These are phyloP conservation scores for Limonium bicolor DNA, from an alignment of 148 eudicot species.

Conservation along the genomic window DNA sequence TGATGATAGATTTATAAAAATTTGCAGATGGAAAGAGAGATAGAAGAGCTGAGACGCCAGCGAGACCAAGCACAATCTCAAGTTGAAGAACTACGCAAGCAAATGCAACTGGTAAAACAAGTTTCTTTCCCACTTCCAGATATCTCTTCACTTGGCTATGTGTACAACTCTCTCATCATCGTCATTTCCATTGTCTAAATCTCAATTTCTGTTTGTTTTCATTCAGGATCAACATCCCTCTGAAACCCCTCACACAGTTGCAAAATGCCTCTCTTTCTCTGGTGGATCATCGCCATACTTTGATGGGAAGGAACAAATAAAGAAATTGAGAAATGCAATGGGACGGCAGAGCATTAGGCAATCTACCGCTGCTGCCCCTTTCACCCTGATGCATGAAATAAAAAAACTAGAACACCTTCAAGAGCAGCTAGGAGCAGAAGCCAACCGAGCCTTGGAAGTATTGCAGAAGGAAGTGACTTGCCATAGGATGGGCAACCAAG, in stretches of 20 bases:
- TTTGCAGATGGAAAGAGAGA: conserved; percentile 70
- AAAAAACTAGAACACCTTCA: conserved; percentile 92
- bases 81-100: conserved; percentile 62
- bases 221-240: conserved; percentile 25
- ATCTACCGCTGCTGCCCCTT: conserved; percentile 82
- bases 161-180: no score
- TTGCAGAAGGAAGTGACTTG: conserved; percentile 87
- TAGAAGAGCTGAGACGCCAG: conserved; percentile 76
- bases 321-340: conserved; percentile 31
- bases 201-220: not conserved
- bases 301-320: conserved; percentile 31
- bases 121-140: conserved; percentile 9
- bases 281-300: conserved; percentile 29
- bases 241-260: conserved; percentile 43
- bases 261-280: conserved; percentile 71
- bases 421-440: conserved; percentile 94
- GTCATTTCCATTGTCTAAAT: not conserved
- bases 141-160: not conserved
- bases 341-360: conserved; percentile 63
- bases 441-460: conserved; percentile 87
- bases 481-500: conserved; percentile 88
- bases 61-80: conserved; percentile 75
- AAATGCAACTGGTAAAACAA: conserved; percentile 49
- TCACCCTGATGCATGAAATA: conserved; percentile 86
- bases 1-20: not conserved